A percentile compares a stretch with the other conserved stretches of the same genome.
Conservation (phyloP, 2,329 filamentous ascomycete genomes). For the Kalaharituber pfeilii region DNA sequence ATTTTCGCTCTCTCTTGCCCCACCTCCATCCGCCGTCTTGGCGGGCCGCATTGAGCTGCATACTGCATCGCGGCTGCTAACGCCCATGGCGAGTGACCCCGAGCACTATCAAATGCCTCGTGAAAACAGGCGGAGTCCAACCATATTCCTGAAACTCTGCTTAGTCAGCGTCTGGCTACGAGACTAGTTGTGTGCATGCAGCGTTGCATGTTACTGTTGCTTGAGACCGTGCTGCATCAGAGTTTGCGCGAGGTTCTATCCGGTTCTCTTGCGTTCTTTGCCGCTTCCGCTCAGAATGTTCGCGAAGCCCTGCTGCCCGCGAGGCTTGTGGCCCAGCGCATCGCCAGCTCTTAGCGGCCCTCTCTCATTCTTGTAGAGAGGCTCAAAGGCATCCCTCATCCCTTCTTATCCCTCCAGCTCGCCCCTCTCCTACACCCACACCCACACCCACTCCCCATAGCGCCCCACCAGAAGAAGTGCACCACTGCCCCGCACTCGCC, state of each 20-base stretch:
- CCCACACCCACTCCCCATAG: no score
- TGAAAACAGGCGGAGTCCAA: no score
- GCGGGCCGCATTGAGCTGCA: no score
- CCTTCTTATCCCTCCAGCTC: not conserved
- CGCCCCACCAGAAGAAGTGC: no score
- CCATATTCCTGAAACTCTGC: not conserved
- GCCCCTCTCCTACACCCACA: not conserved
- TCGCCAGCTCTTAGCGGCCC: not conserved
- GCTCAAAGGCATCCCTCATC: no score
- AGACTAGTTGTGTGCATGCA: not conserved
- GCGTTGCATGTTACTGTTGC: not conserved
- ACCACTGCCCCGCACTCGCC: no score
- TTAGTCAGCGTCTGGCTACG: not conserved
- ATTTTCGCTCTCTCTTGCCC: no score
- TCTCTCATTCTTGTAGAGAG: no score
- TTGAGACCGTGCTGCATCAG: not conserved
- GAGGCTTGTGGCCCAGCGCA: not conserved
- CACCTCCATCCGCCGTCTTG: no score
- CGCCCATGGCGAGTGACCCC: no score
- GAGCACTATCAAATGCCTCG: no score
- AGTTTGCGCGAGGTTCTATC: not conserved
- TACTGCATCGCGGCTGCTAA: no score
- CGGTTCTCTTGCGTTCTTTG: not conserved
- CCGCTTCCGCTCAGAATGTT: not conserved
- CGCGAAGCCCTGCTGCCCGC: not conserved